Percentiles rank a stretch among this genome's conserved stretches.
These are phyloP conservation scores for Neurospora pannonica DNA, from an alignment of 495 filamentous ascomycete genomes.

Conservation along the genomic window DNA sequence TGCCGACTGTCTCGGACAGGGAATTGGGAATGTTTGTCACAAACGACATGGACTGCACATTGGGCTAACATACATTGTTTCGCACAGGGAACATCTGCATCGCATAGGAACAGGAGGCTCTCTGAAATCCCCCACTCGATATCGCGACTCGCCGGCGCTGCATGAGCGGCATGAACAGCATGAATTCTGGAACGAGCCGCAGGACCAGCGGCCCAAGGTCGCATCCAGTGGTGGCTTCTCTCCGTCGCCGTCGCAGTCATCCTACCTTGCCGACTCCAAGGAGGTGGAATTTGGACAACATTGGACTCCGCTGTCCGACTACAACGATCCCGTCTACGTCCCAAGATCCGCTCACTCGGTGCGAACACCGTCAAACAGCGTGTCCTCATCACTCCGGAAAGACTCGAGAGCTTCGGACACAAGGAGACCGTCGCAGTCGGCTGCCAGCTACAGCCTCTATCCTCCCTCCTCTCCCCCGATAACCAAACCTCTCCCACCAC, in stretches of 20 bases:
- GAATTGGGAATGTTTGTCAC: conserved; percentile 1
- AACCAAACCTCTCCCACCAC: conserved; percentile 17
- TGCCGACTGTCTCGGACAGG: not conserved
- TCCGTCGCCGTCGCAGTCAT: not conserved
- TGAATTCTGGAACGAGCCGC: not conserved
- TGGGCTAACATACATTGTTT: not conserved
- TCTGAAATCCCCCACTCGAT: not conserved
- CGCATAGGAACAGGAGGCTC: conserved; percentile 5
- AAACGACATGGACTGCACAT: conserved; percentile 1
- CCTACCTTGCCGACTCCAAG: not conserved
- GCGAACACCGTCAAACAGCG: conserved; percentile 2
- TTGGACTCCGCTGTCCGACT: conserved; percentile 1
- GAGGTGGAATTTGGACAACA: conserved; percentile 1
- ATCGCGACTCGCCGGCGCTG: not conserved
- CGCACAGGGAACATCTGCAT: conserved; percentile 6
- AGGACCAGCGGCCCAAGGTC: not conserved
- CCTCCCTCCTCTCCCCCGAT: conserved; percentile 10
- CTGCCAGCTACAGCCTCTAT: conserved; percentile 17
- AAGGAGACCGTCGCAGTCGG: conserved; percentile 12
- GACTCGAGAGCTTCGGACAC: conserved; percentile 15
- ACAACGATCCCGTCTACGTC: conserved; percentile 5
- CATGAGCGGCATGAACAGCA: conserved; percentile 4
- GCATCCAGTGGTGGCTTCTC: not conserved
- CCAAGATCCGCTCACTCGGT: conserved; percentile 2
- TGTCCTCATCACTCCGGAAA: conserved; percentile 8